Percentiles rank a stretch among this genome's conserved stretches.
These are phyloP conservation scores for Gonium pectorale DNA, from an alignment of 139 green algal genomes.

Conservation along the genomic window DNA sequence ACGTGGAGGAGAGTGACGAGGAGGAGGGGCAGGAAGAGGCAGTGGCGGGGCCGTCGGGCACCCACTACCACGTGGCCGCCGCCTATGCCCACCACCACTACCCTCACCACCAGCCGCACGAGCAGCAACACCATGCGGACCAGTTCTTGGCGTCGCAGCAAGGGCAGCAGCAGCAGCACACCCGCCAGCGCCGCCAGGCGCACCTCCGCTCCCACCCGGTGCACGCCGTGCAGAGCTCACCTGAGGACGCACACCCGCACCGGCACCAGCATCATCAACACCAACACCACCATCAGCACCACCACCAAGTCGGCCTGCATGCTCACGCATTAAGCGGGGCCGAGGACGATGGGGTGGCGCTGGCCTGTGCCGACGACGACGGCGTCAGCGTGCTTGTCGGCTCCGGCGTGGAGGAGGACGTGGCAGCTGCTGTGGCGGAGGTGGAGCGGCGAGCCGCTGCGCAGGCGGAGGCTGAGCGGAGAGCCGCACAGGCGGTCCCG, in stretches of 20 bases:
- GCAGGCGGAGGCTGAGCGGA: no score
- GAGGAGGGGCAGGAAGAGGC: not conserved
- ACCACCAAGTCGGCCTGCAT: not conserved
- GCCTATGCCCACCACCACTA: not conserved
- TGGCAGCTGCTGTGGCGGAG: not conserved
- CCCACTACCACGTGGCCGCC: not conserved
- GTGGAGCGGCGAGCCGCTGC: constrained; percentile 1
- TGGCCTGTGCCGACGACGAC: constrained; percentile 12
- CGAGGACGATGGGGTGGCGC: not conserved
- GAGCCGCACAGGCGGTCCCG: not conserved
- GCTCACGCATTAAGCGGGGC: not conserved
- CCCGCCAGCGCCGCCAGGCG: not conserved
- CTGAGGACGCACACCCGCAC: no score
- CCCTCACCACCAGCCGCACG: not conserved
- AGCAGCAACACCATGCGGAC: not conserved
- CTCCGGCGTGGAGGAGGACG: not conserved
- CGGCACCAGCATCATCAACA: no score
- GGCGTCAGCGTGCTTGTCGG: not conserved
- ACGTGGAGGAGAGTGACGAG: not conserved
- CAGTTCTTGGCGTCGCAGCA: not conserved
- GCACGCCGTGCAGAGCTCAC: not conserved
- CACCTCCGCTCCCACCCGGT: not conserved
- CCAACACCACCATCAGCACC: no score
- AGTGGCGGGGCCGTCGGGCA: not conserved
- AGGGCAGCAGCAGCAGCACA: not conserved